A percentile compares a stretch with the other conserved stretches of the same genome.
These are phyloP conservation scores for Fusarium circinatum DNA, from an alignment of 2,329 filamentous ascomycete genomes.

Conservation along the genomic window DNA sequence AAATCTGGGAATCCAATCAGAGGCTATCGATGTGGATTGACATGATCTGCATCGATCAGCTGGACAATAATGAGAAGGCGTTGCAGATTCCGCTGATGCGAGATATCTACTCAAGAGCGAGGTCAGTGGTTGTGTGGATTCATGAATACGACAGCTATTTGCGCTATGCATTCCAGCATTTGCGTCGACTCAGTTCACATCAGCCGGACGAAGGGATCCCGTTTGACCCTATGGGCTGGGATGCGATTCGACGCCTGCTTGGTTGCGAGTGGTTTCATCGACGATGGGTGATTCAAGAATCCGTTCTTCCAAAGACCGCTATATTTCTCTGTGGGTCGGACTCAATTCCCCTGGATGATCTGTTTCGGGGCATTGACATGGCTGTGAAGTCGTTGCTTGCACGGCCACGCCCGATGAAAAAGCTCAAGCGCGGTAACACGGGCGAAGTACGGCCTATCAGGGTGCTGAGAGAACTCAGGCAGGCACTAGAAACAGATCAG, in stretches of 20 bases:
- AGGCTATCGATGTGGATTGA: not conserved
- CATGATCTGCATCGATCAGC: not conserved
- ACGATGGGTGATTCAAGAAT: not conserved
- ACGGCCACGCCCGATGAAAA: not conserved
- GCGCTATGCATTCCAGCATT: not conserved
- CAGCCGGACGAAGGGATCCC: not conserved
- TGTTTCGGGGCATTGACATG: not conserved
- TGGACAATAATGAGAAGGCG: not conserved
- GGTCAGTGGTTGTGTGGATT: not conserved
- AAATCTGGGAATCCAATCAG: not conserved
- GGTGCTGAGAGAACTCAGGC: not conserved
- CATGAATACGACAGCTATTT: not conserved
- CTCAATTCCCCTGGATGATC: not conserved
- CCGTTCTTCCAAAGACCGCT: not conserved
- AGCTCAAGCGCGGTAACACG: not conserved
- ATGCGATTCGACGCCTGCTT: not conserved
- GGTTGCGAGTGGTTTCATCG: not conserved
- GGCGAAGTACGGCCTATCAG: not conserved
- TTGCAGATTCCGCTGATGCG: not conserved
- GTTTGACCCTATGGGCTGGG: not conserved
- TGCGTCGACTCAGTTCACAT: not conserved
- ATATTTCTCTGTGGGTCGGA: not conserved
- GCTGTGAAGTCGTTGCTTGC: not conserved
- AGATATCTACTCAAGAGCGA: not conserved
- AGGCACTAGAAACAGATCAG: not conserved